Evolutionary conservation across 176 grass and related monocot species (phyloP), one percentile per base, ranked within the genome.

Genomic region (Aegilops tauschii): DNA sequence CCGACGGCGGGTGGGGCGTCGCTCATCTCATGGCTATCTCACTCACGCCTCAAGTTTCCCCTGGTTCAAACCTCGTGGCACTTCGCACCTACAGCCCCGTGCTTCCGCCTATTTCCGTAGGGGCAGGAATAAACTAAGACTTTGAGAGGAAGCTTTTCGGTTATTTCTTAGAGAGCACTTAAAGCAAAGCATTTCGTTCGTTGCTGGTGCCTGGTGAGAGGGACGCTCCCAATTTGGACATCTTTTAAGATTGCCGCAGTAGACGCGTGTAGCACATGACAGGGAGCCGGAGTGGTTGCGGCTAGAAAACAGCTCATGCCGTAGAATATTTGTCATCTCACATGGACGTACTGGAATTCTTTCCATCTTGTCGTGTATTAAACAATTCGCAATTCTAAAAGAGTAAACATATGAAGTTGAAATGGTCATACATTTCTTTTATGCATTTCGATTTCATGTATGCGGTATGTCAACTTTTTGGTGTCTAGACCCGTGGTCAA

Each of bases 91-190:
- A 76, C 13, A 17, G 20, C 56, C 71, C 71, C 34, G 28, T 2
- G 4, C 1, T 64, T 85, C 28, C 1, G 4, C 1, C 12, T 59
- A 91, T 88, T 81, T 9, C 0, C 2, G 18, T 21, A 59, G 18
- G 7, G 2, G 7, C 6, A 0, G 0, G 20, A 78, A 78, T 85
- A 78, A 72, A 88, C 29, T 36, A 85, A 91, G 90, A 88, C 90
- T 85, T 88, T 47, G 52, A 0, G 18, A n/a, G 42, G 31, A 85
- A 85, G 86, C 52, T 3, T 78, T 88, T 88, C 82, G 64, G 86
- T 78, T 91, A 85, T 88, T 91, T 85, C 90, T 85, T 91, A 78
- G 86, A 65, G 82, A 84, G 78, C 86, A 91, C 90, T 82, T 88
- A 73, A 91, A 88, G 62, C 52, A 82, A 52, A 17, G 45, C 14